Percentiles rank a stretch among this genome's conserved stretches.
Evolutionary conservation across 1,139 yeast species (phyloP).

Genomic region (Suhomyces atakaporum): DNA sequence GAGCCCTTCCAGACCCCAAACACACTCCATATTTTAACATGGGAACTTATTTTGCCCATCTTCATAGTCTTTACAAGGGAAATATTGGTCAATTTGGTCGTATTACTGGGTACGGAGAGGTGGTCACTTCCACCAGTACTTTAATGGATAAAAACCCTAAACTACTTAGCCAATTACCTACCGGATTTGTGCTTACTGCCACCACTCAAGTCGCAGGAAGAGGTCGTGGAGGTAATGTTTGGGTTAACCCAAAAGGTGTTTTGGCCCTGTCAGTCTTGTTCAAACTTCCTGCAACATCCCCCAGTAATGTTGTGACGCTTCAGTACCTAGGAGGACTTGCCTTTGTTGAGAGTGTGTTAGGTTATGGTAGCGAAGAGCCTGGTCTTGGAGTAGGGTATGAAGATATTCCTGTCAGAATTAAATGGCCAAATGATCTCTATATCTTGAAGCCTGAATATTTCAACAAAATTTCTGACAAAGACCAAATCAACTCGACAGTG

Average conservation of each 20-base stretch:
- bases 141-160: constrained; percentile 72
- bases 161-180: constrained; percentile 61
- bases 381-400: constrained; percentile 58
- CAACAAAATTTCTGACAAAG: constrained; percentile 29
- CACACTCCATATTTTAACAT: constrained; percentile 76
- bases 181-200: constrained; percentile 73
- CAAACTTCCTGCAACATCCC: constrained; percentile 54
- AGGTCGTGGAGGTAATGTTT: constrained; percentile 92
- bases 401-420: constrained; percentile 75
- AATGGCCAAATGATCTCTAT: constrained; percentile 98
- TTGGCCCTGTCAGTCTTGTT: constrained; percentile 77
- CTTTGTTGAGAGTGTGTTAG: constrained; percentile 70
- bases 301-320: constrained; percentile 62
- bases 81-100: constrained; percentile 55
- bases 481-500: constrained; percentile 34
- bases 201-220: constrained; percentile 87
- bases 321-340: constrained; percentile 89
- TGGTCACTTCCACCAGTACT: constrained; percentile 83
- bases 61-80: constrained; percentile 35
- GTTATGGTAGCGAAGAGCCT: constrained; percentile 51
- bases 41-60: constrained; percentile 49
- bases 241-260: constrained; percentile 95
- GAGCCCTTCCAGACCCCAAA: constrained; percentile 46
- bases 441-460: constrained; percentile 65
- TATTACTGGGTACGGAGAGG: constrained; percentile 75